phyloP scores from a whole-genome alignment of 2,329 filamentous ascomycete genomes.

The Aureobasidium namibiae region DNA sequence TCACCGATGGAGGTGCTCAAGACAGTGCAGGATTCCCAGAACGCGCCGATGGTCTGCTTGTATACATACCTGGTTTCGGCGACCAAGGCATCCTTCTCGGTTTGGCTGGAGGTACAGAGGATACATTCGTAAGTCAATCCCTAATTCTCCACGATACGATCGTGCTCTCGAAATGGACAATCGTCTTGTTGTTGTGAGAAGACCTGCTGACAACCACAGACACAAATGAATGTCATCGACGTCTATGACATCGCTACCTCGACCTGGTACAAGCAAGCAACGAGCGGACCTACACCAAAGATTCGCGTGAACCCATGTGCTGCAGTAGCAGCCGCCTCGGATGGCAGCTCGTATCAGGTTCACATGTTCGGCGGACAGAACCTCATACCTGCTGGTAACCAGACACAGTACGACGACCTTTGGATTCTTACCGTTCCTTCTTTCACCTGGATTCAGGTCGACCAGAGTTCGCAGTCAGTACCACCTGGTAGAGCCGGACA shows the following conservation, averaged over 20 bases:
- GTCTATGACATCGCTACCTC: conserved; percentile 68
- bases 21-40: conserved; percentile 59
- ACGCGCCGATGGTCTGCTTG: conserved; percentile 62
- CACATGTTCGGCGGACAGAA: conserved; percentile 75
- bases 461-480: conserved; percentile 38
- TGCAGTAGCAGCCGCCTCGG: conserved; percentile 57
- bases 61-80: conserved; percentile 71
- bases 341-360: conserved; percentile 65
- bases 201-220: conserved; percentile 28
- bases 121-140: conserved; percentile 49
- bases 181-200: background rate
- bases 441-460: conserved; percentile 69
- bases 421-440: conserved; percentile 74
- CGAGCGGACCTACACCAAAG: conserved; percentile 50
- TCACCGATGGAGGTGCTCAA: conserved; percentile 64
- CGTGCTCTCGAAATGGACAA: background rate
- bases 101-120: conserved; percentile 63
- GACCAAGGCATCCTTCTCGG: conserved; percentile 67
- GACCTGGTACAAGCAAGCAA: conserved; percentile 67
- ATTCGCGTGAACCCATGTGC: conserved; percentile 61
- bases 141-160: background rate
- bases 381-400: conserved; percentile 51
- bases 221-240: conserved; percentile 63
- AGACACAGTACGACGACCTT: conserved; percentile 60
- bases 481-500: conserved; percentile 61